Conservation (phyloP, 768 basidiomycete genomes). For the Rhodotorula toruloides region DNA sequence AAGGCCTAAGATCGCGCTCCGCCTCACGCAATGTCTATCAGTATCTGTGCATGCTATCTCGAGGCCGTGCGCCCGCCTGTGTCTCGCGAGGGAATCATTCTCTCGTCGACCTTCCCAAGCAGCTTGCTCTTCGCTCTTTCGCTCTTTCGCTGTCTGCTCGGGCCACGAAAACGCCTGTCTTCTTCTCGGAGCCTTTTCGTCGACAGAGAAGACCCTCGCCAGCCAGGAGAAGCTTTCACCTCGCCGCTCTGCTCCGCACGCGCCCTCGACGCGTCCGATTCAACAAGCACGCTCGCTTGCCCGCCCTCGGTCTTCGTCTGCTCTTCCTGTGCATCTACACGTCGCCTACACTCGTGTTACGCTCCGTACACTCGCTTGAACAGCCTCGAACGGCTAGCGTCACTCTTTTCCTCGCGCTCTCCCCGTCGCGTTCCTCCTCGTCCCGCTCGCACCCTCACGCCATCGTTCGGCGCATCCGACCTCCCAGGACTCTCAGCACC, state of each 20-base stretch:
- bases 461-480: no score
- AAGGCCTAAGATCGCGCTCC: slow-evolving; percentile 6
- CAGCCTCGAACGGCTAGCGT: background rate
- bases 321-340: background rate
- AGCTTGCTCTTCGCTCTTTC: no score
- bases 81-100: background rate
- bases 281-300: background rate
- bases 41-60: background rate
- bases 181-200: no score
- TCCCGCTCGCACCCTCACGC: no score
- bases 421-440: no score
- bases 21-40: background rate
- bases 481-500: no score
- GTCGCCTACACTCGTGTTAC: background rate
- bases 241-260: background rate
- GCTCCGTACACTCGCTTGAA: background rate
- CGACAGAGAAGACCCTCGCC: no score
- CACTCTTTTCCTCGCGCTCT: background rate
- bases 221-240: no score
- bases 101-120: no score
- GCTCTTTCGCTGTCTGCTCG: no score
- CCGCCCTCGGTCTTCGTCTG: background rate
- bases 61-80: background rate
- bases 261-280: background rate
- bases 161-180: no score